Evolutionary conservation across 1,284 basidiomycete species (phyloP), one percentile per base, ranked within the genome.

Genomic region (Anthracocystis panici-leucophaei): DNA sequence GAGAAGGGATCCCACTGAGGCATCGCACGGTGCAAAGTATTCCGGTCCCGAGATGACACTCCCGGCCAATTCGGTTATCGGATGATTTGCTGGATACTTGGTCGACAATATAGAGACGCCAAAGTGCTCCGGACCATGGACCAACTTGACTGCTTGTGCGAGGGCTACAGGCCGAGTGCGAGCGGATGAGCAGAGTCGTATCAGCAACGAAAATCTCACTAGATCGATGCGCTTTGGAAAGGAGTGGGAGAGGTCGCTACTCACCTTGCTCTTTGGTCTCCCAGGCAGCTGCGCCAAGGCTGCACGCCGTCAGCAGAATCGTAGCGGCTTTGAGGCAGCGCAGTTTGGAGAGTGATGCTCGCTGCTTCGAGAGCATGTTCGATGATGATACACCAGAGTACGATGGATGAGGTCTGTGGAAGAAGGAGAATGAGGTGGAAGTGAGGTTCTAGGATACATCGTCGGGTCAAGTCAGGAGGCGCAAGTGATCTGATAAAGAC

Each of bases 1-100:
- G 48, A 82, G 62, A n/a, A 85, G 65, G 40, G 84, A 79, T 14
- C 81, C 81, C 3, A 72, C 49, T 2, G 50, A 44, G 9, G 58
- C n/a, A 44, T 73, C 76, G 62, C 82, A 84, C 0, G 82, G 80
- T 2, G 80, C 79, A 62, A 75, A 85, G 71, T 85, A 85, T 38
- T 85, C 83, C 1, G 80, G 73, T 6, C 81, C 79, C 27, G 68
- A 56, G 16, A 65, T 72, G 48, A 69, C 33, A 33, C 44, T 52
- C 10, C 77, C 80, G 1, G 77, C 57, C 27, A 82, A 57, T 11
- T 68, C 59, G 12, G 61, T 29, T 33, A 66, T 50, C 14, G 52
- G 45, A 55, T 75, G 71, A 20, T 73, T 57, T 5, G 57, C 31
- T 2, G 78, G 71, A 42, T 79, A 82, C 11, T 21, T 45, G n/a